Conservation (phyloP, 148 eudicot species). For the Rheum nobile region DNA sequence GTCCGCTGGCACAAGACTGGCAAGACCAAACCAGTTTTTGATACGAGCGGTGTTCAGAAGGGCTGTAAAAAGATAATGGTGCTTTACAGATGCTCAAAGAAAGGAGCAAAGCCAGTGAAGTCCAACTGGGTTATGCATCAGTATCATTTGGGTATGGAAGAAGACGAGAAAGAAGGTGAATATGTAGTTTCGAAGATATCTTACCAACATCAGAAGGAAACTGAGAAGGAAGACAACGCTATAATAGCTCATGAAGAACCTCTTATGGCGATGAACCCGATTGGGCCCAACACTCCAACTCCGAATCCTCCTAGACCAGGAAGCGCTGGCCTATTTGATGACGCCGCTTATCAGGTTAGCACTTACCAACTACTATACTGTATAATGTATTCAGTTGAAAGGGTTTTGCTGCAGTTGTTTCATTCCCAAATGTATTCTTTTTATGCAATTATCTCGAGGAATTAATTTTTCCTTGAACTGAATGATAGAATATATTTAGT, state of each 20-base stretch:
- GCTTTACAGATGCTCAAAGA: conserved; percentile 38
- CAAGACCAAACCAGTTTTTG: conserved; percentile 30
- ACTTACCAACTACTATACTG: background rate
- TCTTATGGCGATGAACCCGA: background rate
- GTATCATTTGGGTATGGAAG: conserved; percentile 59
- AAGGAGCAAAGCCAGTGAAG: conserved; percentile 44
- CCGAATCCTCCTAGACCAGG: conserved; percentile 1
- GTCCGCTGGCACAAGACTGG: conserved; percentile 10
- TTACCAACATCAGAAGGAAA: conserved; percentile 33
- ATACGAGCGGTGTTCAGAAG: conserved; percentile 47
- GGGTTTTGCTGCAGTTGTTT: background rate
- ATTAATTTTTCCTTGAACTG: background rate
- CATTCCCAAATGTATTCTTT: background rate
- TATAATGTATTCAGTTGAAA: background rate
- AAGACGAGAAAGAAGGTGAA: conserved; percentile 53
- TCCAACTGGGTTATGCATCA: conserved; percentile 87
- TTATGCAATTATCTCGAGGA: background rate
- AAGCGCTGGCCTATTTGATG: background rate
- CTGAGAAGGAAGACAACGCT: background rate
- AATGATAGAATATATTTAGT: background rate
- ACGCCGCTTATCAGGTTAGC: background rate
- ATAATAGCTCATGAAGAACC: background rate
- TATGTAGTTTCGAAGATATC: conserved; percentile 67
- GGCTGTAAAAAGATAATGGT: conserved; percentile 81
- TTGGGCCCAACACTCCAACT: conserved; percentile 3